Evolutionary conservation across 2,329 filamentous ascomycete species (phyloP).

Genomic region (Metarhizium anisopliae): DNA sequence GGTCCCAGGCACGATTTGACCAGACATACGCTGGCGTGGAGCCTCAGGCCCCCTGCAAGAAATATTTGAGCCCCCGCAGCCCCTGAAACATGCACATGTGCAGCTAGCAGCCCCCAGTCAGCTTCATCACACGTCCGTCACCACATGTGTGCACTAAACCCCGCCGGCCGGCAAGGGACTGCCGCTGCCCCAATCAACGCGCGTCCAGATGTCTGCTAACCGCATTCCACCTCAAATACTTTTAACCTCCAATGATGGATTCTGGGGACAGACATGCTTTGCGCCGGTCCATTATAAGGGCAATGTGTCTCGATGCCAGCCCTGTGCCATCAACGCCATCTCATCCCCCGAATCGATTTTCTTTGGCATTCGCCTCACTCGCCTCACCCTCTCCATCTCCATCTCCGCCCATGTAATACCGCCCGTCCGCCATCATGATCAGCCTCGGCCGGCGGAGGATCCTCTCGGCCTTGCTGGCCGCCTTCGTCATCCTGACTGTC

Average conservation of each 20-base stretch:
- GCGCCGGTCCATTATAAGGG: background rate
- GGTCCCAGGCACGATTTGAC: no score
- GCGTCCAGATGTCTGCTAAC: background rate
- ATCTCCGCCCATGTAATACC: background rate
- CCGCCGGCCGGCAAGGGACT: no score
- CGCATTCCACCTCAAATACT: background rate
- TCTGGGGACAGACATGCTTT: no score
- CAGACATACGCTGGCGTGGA: no score
- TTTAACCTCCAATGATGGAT: background rate
- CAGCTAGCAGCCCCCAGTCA: no score
- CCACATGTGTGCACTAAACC: no score
- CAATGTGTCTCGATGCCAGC: background rate
- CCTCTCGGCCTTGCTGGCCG: slow-evolving; percentile 1
- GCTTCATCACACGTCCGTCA: no score
- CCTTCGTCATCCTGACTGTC: slow-evolving; percentile 5
- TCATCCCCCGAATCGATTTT: background rate
- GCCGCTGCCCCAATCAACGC: background rate
- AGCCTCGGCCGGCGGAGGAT: slow-evolving; percentile 6
- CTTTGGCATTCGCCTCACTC: background rate
- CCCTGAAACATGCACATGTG: no score
- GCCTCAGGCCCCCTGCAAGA: no score
- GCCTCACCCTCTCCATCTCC: background rate
- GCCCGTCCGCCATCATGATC: slow-evolving; percentile 2
- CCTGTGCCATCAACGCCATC: background rate
- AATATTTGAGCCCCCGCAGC: no score